Percentiles rank a stretch among this genome's conserved stretches.
Evolutionary conservation across 306 rosid genomes (phyloP).

Genomic region (Glycine latifolia): DNA sequence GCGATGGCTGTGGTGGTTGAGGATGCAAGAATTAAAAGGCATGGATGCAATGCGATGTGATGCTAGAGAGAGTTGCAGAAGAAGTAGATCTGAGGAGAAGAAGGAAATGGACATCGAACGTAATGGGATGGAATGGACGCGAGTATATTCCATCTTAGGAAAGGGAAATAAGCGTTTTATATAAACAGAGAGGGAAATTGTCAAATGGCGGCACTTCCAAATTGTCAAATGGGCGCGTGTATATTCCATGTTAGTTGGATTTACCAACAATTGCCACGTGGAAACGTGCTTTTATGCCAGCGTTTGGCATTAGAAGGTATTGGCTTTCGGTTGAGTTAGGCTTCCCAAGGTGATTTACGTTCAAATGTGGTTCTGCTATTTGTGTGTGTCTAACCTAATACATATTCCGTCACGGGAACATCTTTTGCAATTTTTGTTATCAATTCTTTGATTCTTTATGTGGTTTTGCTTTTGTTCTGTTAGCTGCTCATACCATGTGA

Average conservation of each 20-base stretch:
- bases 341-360: not conserved
- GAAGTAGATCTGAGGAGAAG: conserved; percentile 50
- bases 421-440: too few relatives aligned
- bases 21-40: conserved; percentile 47
- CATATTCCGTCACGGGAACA: too few relatives aligned
- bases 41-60: conserved; percentile 36
- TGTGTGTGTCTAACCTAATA: too few relatives aligned
- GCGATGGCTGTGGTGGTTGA: conserved; percentile 43
- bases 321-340: not conserved
- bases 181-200: conserved; percentile 1
- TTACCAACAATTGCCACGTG: too few relatives aligned
- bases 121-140: not conserved
- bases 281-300: not conserved
- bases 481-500: too few relatives aligned
- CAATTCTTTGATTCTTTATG: too few relatives aligned
- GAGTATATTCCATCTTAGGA: conserved; percentile 34
- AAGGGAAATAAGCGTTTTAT: not conserved
- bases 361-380: not conserved
- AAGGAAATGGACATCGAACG: not conserved
- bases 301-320: not conserved
- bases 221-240: too few relatives aligned
- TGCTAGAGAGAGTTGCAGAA: conserved; percentile 6
- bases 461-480: too few relatives aligned
- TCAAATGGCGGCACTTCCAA: conserved; percentile 39
- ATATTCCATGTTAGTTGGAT: too few relatives aligned